Percentiles rank a stretch among this genome's conserved stretches.
Evolutionary conservation across 495 filamentous ascomycete genomes (phyloP).

Genomic region (Lichina pygmaea): DNA sequence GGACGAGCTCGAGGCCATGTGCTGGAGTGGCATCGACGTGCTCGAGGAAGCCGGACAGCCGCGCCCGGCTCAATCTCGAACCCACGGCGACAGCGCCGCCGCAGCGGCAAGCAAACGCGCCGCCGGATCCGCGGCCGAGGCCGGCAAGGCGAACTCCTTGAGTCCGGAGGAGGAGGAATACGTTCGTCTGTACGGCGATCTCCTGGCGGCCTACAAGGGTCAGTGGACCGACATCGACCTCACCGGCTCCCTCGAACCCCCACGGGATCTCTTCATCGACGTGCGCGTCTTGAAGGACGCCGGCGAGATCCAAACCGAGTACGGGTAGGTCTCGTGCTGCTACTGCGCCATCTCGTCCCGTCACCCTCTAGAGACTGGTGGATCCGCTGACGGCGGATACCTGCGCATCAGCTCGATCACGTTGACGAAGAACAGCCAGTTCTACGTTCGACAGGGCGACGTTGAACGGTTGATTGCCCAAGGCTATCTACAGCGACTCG

Average conservation of each 20-base stretch:
- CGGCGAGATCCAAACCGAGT: constrained; percentile 97
- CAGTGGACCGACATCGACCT: constrained; percentile 98
- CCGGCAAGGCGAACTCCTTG: constrained; percentile 41
- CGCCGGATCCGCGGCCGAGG: constrained; percentile 10
- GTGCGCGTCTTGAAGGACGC: constrained; percentile 91
- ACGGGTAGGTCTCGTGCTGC: constrained; percentile 37
- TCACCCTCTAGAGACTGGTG: background rate
- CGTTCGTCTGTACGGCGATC: constrained; percentile 66
- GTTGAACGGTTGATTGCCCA: constrained; percentile 87
- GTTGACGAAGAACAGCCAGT: constrained; percentile 92
- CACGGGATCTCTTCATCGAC: constrained; percentile 89
- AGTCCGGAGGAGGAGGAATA: constrained; percentile 98
- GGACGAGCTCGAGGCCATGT: constrained; percentile 81
- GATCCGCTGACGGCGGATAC: too few species aligned
- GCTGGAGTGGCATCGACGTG: constrained; percentile 72
- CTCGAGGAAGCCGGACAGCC: constrained; percentile 25
- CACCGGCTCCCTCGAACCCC: constrained; percentile 83
- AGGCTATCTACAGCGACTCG: constrained; percentile 85
- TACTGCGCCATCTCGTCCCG: background rate
- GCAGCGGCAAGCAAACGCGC: constrained; percentile 7
- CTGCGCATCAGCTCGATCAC: constrained; percentile 48
- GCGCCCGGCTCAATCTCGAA: constrained; percentile 5
- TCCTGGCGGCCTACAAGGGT: constrained; percentile 88
- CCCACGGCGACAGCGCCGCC: constrained; percentile 11
- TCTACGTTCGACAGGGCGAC: constrained; percentile 89